Conservation (phyloP, 257 asterid genomes). For the Jaltomata sinuosa region DNA sequence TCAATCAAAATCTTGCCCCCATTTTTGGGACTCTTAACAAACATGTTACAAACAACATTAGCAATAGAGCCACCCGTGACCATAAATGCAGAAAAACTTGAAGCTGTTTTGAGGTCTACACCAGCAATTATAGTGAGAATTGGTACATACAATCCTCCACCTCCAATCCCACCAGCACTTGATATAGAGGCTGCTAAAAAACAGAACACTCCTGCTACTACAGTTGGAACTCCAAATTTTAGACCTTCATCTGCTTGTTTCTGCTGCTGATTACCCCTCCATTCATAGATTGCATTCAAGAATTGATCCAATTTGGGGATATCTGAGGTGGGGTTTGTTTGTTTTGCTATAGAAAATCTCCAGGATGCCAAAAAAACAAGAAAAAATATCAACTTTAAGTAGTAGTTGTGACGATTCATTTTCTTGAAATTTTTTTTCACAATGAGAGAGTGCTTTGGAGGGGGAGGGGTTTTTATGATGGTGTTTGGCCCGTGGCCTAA, state of each 20-base stretch:
- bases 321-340: neutral
- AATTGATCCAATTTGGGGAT: neutral
- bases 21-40: slow-evolving; percentile 4
- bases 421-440: neutral
- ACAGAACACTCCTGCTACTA: slow-evolving; percentile 37
- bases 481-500: neutral
- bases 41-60: slow-evolving; percentile 36
- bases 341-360: neutral
- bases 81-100: slow-evolving; percentile 68
- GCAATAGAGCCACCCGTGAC: slow-evolving; percentile 77
- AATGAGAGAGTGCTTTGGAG: neutral
- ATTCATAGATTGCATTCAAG: slow-evolving; percentile 18
- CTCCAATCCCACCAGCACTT: slow-evolving; percentile 87
- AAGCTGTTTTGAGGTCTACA: slow-evolving; percentile 58
- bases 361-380: neutral
- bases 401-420: neutral
- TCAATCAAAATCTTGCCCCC: slow-evolving; percentile 36
- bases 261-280: slow-evolving; percentile 6
- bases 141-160: slow-evolving; percentile 74
- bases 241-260: slow-evolving; percentile 1
- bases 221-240: slow-evolving; percentile 2
- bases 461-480: neutral
- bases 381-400: neutral
- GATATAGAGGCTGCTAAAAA: slow-evolving; percentile 63
- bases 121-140: slow-evolving; percentile 56